Conservation (phyloP, 345 rosid species). For the Melaleuca quinquenervia region DNA sequence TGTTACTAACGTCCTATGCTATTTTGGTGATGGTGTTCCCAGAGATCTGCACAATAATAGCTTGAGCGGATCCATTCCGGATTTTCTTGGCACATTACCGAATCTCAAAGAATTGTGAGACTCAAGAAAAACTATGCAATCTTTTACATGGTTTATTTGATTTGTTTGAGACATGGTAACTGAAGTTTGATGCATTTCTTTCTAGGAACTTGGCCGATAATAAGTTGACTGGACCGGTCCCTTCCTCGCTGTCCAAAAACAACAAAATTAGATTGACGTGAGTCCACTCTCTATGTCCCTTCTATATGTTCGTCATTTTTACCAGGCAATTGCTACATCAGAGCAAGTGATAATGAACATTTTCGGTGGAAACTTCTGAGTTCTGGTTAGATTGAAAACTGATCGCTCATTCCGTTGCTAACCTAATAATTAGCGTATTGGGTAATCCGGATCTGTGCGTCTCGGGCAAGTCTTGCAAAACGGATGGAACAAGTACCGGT, state of each 20-base stretch:
- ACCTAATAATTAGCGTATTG: slow-evolving; percentile 7
- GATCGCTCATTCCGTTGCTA: not conserved
- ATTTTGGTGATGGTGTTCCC: not conserved
- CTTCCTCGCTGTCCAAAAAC: slow-evolving; percentile 19
- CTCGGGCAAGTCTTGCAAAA: slow-evolving; percentile 17
- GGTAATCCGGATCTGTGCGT: slow-evolving; percentile 29
- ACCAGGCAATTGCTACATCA: not conserved
- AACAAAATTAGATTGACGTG: slow-evolving; percentile 18
- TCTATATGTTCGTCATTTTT: not conserved
- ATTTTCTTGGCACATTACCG: slow-evolving; percentile 21
- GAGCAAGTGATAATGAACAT: not conserved
- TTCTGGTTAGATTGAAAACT: not conserved
- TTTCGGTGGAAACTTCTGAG: not conserved
- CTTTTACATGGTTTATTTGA: not conserved
- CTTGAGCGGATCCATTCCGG: slow-evolving; percentile 17
- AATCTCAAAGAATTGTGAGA: slow-evolving; percentile 24
- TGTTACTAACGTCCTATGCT: not conserved
- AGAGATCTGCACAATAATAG: slow-evolving; percentile 32
- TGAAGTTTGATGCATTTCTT: not conserved
- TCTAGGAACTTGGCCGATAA: slow-evolving; percentile 22
- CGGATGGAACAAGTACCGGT: not conserved
- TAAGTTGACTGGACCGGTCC: slow-evolving; percentile 14
- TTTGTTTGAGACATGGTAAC: not conserved
- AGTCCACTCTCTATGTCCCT: not conserved
- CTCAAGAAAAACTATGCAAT: not conserved